Evolutionary conservation across 2,329 filamentous ascomycete genomes (phyloP).

Genomic region (Fusarium gaditjirri): DNA sequence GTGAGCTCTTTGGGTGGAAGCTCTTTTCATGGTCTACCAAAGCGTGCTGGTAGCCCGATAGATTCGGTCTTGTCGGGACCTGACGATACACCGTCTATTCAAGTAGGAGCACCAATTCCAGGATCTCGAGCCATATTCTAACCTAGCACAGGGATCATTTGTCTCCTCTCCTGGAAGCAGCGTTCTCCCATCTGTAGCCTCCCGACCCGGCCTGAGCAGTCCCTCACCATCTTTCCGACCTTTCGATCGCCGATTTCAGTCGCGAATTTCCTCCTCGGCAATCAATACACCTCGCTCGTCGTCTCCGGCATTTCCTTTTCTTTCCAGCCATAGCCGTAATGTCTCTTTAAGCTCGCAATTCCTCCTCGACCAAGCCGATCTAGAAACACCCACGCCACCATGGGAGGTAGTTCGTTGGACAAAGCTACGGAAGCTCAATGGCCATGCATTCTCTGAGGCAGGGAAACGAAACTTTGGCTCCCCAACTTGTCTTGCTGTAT

Average conservation of each 20-base stretch:
- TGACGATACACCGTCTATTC: conserved; percentile 85
- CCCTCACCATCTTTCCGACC: conserved; percentile 87
- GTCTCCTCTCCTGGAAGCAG: conserved; percentile 79
- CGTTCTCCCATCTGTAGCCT: conserved; percentile 74
- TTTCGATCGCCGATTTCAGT: conserved; percentile 95
- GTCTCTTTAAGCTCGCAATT: conserved; percentile 81
- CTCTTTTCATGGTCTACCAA: conserved; percentile 60
- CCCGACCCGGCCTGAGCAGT: conserved; percentile 72
- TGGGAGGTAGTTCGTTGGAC: conserved; percentile 99
- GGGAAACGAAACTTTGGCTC: conserved; percentile 92
- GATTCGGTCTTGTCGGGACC: conserved; percentile 78
- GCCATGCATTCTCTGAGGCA: conserved; percentile 90
- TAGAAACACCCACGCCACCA: conserved; percentile 79
- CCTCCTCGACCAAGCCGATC: conserved; percentile 68
- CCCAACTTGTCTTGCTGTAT: conserved; percentile 89
- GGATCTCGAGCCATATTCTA: conserved; percentile 26
- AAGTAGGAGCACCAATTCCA: conserved; percentile 62
- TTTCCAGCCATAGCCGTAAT: conserved; percentile 81
- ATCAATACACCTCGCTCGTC: conserved; percentile 71
- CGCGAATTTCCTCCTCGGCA: conserved; percentile 73
- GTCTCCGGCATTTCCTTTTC: conserved; percentile 82
- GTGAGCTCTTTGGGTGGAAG: conserved; percentile 62
- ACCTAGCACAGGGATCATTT: conserved; percentile 64
- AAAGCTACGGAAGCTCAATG: conserved; percentile 87
- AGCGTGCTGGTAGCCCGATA: conserved; percentile 72